phyloP scores from a whole-genome alignment of 1,139 yeast genomes.

The Candida tunisiensis region DNA sequence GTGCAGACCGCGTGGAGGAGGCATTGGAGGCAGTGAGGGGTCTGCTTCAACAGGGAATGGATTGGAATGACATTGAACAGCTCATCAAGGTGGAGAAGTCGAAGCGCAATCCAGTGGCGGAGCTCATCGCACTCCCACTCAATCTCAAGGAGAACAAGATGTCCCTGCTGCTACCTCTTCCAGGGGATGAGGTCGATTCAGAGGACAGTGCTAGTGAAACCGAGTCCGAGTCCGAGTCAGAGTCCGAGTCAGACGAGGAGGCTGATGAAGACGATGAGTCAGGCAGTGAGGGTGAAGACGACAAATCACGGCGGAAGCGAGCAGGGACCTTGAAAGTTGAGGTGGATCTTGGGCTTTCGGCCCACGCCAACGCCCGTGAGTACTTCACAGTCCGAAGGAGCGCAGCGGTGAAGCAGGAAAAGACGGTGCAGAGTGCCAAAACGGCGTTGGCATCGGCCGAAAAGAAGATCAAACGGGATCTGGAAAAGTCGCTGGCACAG shows the following conservation, averaged over 20 bases:
- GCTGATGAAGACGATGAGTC: conserved; percentile 11
- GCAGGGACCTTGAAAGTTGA: conserved; percentile 10
- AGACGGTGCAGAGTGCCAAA: conserved; percentile 64
- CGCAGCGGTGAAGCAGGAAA: conserved; percentile 64
- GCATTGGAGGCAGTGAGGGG: conserved; percentile 53
- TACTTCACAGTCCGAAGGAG: conserved; percentile 67
- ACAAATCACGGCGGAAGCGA: conserved; percentile 12
- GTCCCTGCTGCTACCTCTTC: conserved; percentile 37
- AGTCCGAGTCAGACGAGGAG: conserved; percentile 16
- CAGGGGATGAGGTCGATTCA: conserved; percentile 22
- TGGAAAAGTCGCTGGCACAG: conserved; percentile 47
- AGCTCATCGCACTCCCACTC: conserved; percentile 46
- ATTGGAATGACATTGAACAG: conserved; percentile 82
- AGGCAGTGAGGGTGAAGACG: conserved; percentile 16
- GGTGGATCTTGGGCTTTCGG: conserved; percentile 54
- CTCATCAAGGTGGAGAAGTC: conserved; percentile 52
- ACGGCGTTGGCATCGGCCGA: conserved; percentile 79
- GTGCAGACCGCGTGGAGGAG: conserved; percentile 56
- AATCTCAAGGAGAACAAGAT: conserved; percentile 57
- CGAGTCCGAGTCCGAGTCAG: conserved; percentile 16
- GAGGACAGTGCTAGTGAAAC: conserved; percentile 14
- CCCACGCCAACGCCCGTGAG: conserved; percentile 81
- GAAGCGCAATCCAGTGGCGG: conserved; percentile 49
- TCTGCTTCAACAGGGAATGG: conserved; percentile 72
- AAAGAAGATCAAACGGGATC: conserved; percentile 55